A percentile compares a stretch with the other conserved stretches of the same genome.
phyloP scores from a whole-genome alignment of 371 early-diverging fungal genomes.

The Blakeslea trispora region DNA sequence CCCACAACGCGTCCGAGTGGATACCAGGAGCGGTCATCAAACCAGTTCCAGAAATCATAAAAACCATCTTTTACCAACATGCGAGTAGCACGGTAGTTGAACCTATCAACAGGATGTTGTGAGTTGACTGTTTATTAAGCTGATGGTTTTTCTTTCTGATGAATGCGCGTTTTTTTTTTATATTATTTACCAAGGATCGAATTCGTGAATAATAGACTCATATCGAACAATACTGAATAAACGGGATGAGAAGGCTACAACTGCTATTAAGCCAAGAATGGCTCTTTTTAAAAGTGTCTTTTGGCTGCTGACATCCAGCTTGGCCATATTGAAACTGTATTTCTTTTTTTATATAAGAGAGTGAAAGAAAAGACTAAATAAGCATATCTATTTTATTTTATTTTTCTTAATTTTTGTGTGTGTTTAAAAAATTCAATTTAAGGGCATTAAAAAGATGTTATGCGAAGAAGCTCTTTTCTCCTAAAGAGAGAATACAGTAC shows the following conservation, averaged over 20 bases:
- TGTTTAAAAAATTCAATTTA: too few relatives aligned
- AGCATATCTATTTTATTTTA: background rate
- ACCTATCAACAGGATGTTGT: conserved; percentile 45
- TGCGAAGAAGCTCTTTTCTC: too few relatives aligned
- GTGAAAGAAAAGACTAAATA: background rate
- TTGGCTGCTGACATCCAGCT: conserved; percentile 57
- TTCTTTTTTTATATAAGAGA: too few relatives aligned
- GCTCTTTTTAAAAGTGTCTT: conserved; percentile 63
- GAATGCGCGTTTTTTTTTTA: too few relatives aligned
- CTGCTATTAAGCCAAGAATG: conserved; percentile 85
- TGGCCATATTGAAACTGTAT: conserved; percentile 27
- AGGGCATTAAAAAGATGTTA: too few relatives aligned
- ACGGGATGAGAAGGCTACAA: conserved; percentile 90
- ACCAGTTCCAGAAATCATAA: conserved; percentile 99
- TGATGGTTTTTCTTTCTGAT: conserved; percentile 5
- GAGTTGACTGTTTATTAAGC: too few relatives aligned
- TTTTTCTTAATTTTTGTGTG: background rate
- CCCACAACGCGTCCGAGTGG: conserved; percentile 98
- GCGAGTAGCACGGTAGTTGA: conserved; percentile 98
- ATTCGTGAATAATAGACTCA: conserved; percentile 98
- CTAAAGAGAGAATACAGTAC: too few relatives aligned
- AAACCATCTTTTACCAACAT: conserved; percentile 94
- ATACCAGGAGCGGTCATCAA: conserved; percentile 98
- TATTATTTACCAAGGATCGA: conserved; percentile 98
- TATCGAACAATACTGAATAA: conserved; percentile 96